phyloP scores from a whole-genome alignment of 1,284 basidiomycete genomes.

The Ceratobasidium sp. region DNA sequence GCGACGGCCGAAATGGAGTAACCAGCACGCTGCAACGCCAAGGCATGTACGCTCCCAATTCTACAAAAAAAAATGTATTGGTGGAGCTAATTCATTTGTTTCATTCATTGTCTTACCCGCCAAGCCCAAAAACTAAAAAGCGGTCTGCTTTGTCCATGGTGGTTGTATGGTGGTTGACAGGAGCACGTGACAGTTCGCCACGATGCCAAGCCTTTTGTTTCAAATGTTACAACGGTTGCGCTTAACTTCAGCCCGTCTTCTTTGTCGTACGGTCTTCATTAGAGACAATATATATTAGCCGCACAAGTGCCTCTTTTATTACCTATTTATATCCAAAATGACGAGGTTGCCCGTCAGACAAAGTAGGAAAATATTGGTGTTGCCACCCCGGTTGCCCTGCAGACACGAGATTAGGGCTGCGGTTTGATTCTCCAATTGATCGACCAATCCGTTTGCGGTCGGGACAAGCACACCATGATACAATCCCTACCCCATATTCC shows the following conservation, averaged over 20 bases:
- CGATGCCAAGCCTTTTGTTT: slow-evolving; percentile 15
- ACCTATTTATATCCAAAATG: not conserved
- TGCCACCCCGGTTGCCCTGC: not conserved
- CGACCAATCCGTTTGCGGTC: slow-evolving; percentile 6
- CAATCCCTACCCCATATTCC: not conserved
- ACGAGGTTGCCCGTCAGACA: not conserved
- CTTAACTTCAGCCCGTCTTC: no score
- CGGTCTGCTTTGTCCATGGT: slow-evolving; percentile 17
- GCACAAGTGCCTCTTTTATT: no score
- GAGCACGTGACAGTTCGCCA: slow-evolving; percentile 22
- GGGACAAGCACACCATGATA: not conserved
- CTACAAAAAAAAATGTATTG: not conserved
- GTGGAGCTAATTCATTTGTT: not conserved
- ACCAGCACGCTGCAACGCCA: slow-evolving; percentile 28
- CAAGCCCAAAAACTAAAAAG: slow-evolving; percentile 45
- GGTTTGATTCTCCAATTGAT: slow-evolving; percentile 13
- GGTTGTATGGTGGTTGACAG: slow-evolving; percentile 7
- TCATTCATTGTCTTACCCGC: slow-evolving; percentile 36
- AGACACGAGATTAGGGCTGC: slow-evolving; percentile 11
- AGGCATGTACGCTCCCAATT: slow-evolving; percentile 39
- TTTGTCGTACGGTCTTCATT: not conserved
- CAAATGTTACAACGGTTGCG: no score
- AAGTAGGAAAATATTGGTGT: no score
- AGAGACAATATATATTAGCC: not conserved
- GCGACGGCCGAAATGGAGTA: slow-evolving; percentile 41